Evolutionary conservation across 208 protist species (phyloP).

Genomic region (Angomonas deanei): DNA sequence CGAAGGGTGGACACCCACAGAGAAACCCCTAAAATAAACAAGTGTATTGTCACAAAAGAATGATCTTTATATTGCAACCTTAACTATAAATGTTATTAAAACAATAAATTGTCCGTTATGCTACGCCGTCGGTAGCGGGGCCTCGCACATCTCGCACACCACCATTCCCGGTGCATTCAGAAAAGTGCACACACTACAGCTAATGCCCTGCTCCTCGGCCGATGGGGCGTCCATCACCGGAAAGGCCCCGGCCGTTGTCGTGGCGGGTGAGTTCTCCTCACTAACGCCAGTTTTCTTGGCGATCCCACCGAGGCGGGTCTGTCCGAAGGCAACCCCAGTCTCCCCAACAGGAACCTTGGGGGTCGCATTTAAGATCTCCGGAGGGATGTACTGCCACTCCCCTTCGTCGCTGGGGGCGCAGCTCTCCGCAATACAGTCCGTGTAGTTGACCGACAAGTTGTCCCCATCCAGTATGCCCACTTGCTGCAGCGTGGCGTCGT

Average conservation of each 20-base stretch:
- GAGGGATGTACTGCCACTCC: slow-evolving; percentile 58
- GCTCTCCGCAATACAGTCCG: slow-evolving; percentile 26
- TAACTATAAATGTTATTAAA: too few relatives aligned
- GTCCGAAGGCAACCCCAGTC: neutral
- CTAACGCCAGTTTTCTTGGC: neutral
- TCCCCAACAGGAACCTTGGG: slow-evolving; percentile 3
- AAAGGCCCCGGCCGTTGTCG: neutral
- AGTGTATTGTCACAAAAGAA: too few relatives aligned
- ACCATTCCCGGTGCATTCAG: slow-evolving; percentile 56
- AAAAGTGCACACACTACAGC: slow-evolving; percentile 74
- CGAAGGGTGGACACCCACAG: too few relatives aligned
- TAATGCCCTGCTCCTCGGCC: slow-evolving; percentile 15
- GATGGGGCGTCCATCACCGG: neutral
- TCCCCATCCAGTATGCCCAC: slow-evolving; percentile 65
- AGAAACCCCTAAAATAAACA: too few relatives aligned
- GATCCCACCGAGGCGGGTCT: neutral
- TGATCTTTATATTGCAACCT: too few relatives aligned
- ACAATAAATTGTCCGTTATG: neutral
- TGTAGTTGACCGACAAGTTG: slow-evolving; percentile 50
- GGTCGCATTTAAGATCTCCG: slow-evolving; percentile 28
- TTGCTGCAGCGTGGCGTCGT: slow-evolving; percentile 55
- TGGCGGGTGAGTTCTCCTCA: neutral
- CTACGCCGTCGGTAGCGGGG: slow-evolving; percentile 23
- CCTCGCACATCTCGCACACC: slow-evolving; percentile 81
- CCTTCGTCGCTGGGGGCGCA: slow-evolving; percentile 15